phyloP scores from a whole-genome alignment of 176 grass and related monocot species.

The Leersia perrieri region DNA sequence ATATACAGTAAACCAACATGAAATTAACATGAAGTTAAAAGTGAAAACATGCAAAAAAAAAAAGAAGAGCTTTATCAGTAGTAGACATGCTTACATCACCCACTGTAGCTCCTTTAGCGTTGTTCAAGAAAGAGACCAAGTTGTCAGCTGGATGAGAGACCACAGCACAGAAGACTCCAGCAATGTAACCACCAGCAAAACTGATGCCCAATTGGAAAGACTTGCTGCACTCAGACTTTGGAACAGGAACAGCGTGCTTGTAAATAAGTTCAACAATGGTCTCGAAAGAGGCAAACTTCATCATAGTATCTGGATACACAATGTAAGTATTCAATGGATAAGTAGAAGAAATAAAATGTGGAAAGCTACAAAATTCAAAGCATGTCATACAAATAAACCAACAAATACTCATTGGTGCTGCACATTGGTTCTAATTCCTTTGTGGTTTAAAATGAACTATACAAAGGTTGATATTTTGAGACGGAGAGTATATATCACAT shows the following conservation, averaged over 20 bases:
- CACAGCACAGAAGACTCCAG: conserved; percentile 87
- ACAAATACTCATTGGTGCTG: neutral
- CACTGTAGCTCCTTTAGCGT: conserved; percentile 88
- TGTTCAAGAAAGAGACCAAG: conserved; percentile 93
- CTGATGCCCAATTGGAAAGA: conserved; percentile 76
- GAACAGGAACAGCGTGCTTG: conserved; percentile 71
- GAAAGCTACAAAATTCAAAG: conserved; percentile 25
- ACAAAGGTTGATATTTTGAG: too few species aligned
- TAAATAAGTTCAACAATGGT: conserved; percentile 81
- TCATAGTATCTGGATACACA: conserved; percentile 86
- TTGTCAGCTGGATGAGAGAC: conserved; percentile 97
- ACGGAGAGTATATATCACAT: neutral
- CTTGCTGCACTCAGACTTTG: conserved; percentile 80
- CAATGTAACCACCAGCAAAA: conserved; percentile 80
- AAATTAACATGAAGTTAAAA: neutral
- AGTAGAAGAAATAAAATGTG: neutral
- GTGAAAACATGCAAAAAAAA: neutral
- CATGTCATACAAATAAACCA: neutral
- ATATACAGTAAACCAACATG: neutral
- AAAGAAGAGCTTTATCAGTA: neutral
- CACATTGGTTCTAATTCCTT: neutral
- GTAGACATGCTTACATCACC: conserved; percentile 64
- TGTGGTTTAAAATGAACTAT: too few species aligned
- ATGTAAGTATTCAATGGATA: neutral
- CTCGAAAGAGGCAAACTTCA: conserved; percentile 98